Percentiles rank a stretch among this genome's conserved stretches.
phyloP scores from a whole-genome alignment of 2,329 filamentous ascomycete genomes.

The Bipolaris victoriae region DNA sequence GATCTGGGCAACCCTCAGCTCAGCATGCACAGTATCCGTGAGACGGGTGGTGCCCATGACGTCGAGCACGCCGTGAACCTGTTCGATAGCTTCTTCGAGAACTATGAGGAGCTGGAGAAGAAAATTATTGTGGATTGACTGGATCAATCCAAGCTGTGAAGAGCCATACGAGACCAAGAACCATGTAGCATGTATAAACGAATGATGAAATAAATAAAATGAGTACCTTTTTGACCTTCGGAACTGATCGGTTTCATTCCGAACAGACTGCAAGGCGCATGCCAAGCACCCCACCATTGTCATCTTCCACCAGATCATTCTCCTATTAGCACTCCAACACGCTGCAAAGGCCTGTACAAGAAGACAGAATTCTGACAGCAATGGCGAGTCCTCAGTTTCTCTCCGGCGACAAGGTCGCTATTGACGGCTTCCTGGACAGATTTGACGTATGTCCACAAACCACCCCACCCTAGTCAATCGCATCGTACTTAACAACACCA shows the following conservation, averaged over 20 bases:
- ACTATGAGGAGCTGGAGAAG: constrained; percentile 81
- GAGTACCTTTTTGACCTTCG: constrained; percentile 8
- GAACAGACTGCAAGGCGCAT: constrained; percentile 21
- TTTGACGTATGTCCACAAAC: constrained; percentile 76
- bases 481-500: constrained; percentile 17
- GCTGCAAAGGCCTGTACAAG: not conserved
- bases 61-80: constrained; percentile 84
- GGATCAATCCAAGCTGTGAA: constrained; percentile 33
- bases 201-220: constrained; percentile 6
- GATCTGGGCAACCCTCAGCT: constrained; percentile 94
- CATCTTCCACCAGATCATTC: constrained; percentile 11
- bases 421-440: constrained; percentile 82
- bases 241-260: constrained; percentile 15
- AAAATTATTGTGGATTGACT: constrained; percentile 81
- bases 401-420: constrained; percentile 76
- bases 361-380: not conserved
- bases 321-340: not conserved
- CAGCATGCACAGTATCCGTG: constrained; percentile 95
- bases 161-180: not conserved
- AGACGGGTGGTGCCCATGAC: constrained; percentile 87
- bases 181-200: constrained; percentile 16
- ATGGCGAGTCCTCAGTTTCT: constrained; percentile 63
- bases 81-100: constrained; percentile 85
- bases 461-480: not conserved
- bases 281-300: constrained; percentile 41